Evolutionary conservation across 129 eudicot genomes (phyloP).

Genomic region (sunflower (Helianthus annuus)): HanXRQr2.0-SUNRISE NC_035444.2:56093665-56094164

Average conservation of each 20-base stretch:
- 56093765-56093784: neutral
- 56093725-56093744: too few species aligned
- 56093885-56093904: conserved; percentile 1
- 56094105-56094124: neutral
- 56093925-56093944: neutral
- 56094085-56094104: conserved; percentile 1
- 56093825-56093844: neutral
- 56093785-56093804: neutral
- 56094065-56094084: neutral
- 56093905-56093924: neutral
- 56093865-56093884: conserved; percentile 6
- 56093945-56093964: neutral
- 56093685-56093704: conserved; percentile 9
- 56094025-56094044: neutral
- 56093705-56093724: neutral
- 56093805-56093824: neutral
- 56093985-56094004: neutral
- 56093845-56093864: neutral
- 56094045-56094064: neutral
- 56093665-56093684: neutral
- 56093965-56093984: neutral
- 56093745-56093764: neutral
- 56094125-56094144: too few species aligned
- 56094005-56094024: neutral
- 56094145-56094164: neutral